These are phyloP conservation scores for Calocera viscosa DNA, from an alignment of 768 basidiomycete species.

Conservation along the genomic window DNA sequence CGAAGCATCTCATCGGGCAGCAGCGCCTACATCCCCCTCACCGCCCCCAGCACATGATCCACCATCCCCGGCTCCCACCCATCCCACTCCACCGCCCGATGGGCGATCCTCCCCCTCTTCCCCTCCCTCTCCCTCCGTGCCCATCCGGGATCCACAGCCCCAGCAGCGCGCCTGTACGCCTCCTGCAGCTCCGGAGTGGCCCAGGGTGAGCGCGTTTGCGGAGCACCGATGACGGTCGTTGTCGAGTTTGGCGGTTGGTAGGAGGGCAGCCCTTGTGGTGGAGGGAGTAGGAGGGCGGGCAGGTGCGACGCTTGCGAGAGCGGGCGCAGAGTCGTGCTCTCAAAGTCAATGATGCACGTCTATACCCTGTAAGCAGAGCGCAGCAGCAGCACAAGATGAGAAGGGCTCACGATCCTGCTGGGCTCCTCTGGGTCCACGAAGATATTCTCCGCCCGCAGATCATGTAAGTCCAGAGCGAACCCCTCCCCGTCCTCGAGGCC, in stretches of 20 bases:
- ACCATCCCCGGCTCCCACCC: conserved; percentile 83
- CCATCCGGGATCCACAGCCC: conserved; percentile 43
- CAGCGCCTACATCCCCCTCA: too few relatives aligned
- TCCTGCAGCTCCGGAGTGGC: not conserved
- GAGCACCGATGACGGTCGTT: not conserved
- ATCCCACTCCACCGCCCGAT: conserved; percentile 77
- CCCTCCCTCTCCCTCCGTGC: conserved; percentile 57
- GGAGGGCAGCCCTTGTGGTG: conserved; percentile 20
- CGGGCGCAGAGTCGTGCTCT: conserved; percentile 76
- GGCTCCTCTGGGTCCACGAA: conserved; percentile 63
- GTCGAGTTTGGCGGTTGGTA: conserved; percentile 13
- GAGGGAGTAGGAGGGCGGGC: conserved; percentile 66
- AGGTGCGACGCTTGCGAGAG: conserved; percentile 77
- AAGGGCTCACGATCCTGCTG: conserved; percentile 50
- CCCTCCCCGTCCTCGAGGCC: conserved; percentile 33
- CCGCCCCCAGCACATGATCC: conserved; percentile 51
- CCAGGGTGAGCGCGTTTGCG: not conserved
- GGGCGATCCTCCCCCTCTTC: conserved; percentile 55
- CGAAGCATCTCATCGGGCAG: too few relatives aligned
- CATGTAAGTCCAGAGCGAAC: conserved; percentile 75
- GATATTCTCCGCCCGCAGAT: conserved; percentile 71
- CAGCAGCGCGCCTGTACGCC: not conserved
- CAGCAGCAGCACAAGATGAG: not conserved
- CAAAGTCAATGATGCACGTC: conserved; percentile 86
- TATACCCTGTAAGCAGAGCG: conserved; percentile 22